Evolutionary conservation across 495 filamentous ascomycete genomes (phyloP).

Genomic region (Xylaria curta): DNA sequence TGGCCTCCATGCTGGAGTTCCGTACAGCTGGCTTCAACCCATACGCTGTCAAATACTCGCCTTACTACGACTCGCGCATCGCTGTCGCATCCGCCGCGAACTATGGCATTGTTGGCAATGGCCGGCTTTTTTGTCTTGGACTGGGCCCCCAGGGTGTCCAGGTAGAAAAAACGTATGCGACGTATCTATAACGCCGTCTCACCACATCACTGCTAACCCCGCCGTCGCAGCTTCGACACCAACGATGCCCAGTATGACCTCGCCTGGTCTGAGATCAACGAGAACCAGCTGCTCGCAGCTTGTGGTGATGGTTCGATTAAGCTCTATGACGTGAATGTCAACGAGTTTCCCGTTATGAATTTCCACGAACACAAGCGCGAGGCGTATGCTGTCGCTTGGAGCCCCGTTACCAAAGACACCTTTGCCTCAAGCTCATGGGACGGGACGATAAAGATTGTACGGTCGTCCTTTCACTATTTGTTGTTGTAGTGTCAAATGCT

Average conservation of each 20-base stretch:
- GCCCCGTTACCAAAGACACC: conserved; percentile 84
- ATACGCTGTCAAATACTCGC: conserved; percentile 94
- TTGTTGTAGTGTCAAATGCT: background rate
- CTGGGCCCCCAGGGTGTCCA: conserved; percentile 82
- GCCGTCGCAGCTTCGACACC: conserved; percentile 76
- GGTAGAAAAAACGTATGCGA: conserved; percentile 71
- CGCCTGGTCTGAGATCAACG: conserved; percentile 91
- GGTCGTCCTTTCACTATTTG: conserved; percentile 27
- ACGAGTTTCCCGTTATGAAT: conserved; percentile 80
- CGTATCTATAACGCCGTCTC: background rate
- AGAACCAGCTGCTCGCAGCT: conserved; percentile 87
- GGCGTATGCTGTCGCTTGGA: conserved; percentile 91
- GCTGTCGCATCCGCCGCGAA: conserved; percentile 87
- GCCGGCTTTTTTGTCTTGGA: conserved; percentile 80
- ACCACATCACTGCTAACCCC: conserved; percentile 12
- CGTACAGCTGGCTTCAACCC: conserved; percentile 93
- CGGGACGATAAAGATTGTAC: conserved; percentile 83
- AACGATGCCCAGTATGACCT: conserved; percentile 96
- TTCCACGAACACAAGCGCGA: conserved; percentile 94
- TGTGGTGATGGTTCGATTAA: conserved; percentile 93
- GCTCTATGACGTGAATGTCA: conserved; percentile 81
- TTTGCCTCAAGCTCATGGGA: conserved; percentile 94
- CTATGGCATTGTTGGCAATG: conserved; percentile 97
- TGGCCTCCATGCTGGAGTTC: conserved; percentile 82
- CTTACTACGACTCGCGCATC: conserved; percentile 93